phyloP scores from a whole-genome alignment of 2,329 filamentous ascomycete genomes.

The Apiospora saccharicola region DNA sequence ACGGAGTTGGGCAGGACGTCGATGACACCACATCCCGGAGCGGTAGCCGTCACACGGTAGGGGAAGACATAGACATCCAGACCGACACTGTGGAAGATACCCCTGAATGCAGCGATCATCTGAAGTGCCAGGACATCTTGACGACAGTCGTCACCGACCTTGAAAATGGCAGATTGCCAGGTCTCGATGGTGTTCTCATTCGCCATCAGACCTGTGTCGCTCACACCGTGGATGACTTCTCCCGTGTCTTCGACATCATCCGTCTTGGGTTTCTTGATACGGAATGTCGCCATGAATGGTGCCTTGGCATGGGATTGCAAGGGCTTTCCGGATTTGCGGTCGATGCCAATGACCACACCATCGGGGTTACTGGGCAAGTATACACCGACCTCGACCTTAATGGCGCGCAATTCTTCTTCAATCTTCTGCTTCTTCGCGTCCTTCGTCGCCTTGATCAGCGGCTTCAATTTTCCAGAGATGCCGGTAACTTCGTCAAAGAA shows the following conservation, averaged over 20 bases:
- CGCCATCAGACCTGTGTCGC: conserved; percentile 45
- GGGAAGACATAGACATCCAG: conserved; percentile 97
- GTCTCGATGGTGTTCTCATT: conserved; percentile 77
- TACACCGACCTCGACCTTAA: conserved; percentile 95
- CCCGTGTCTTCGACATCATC: conserved; percentile 59
- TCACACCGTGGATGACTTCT: conserved; percentile 57
- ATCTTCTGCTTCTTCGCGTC: conserved; percentile 99
- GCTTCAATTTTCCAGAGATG: conserved; percentile 94
- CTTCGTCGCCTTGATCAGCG: conserved; percentile 89
- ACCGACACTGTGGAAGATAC: conserved; percentile 94
- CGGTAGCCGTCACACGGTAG: conserved; percentile 96
- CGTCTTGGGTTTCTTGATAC: conserved; percentile 81
- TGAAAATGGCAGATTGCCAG: conserved; percentile 99
- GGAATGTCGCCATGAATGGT: conserved; percentile 98
- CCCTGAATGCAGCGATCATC: conserved; percentile 97
- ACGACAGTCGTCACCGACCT: conserved; percentile 97
- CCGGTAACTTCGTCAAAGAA: conserved; percentile 98
- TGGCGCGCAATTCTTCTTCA: conserved; percentile 96
- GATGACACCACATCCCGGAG: conserved; percentile 96
- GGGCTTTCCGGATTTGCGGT: conserved; percentile 96
- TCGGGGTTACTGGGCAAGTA: conserved; percentile 98
- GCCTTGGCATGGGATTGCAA: conserved; percentile 98
- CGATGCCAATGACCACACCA: conserved; percentile 95
- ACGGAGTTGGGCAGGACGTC: conserved; percentile 98
- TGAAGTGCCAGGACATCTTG: conserved; percentile 96